Percentiles rank a stretch among this genome's conserved stretches.
Evolutionary conservation across 106 monocot species (phyloP).

Genomic region (Gastrodia elata): DNA sequence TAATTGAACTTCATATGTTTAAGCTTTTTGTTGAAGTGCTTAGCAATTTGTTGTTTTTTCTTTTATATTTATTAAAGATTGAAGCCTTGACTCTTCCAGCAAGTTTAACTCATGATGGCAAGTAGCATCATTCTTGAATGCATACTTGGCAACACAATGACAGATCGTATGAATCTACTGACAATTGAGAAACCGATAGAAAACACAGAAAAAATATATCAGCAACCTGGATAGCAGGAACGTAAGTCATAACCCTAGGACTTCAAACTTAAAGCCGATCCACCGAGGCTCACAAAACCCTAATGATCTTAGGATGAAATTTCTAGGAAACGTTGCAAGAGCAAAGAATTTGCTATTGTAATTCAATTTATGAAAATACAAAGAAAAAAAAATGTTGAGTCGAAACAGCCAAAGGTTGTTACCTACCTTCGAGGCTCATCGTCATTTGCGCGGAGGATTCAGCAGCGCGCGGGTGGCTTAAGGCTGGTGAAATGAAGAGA

Average conservation of each 20-base stretch:
- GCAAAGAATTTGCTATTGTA: not conserved
- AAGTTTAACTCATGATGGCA: not conserved
- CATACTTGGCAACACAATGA: not conserved
- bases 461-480: not conserved
- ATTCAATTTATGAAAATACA: not conserved
- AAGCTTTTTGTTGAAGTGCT: not conserved
- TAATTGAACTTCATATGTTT: no score
- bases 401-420: not conserved
- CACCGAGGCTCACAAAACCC: not conserved
- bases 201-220: not conserved
- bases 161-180: not conserved
- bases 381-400: not conserved
- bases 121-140: not conserved
- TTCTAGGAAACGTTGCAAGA: not conserved
- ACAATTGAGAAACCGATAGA: not conserved
- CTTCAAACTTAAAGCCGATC: not conserved
- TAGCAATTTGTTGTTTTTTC: not conserved
- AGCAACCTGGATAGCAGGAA: not conserved
- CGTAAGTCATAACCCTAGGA: not conserved
- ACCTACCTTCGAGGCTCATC: constrained; percentile 7
- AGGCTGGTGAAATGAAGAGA: not conserved
- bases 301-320: not conserved
- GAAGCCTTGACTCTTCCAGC: not conserved
- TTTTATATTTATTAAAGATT: not conserved
- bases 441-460: not conserved